Evolutionary conservation across 2,329 filamentous ascomycete species (phyloP), one percentile per base, ranked within the genome.

Genomic region (Aspergillus novoparasiticus): DNA sequence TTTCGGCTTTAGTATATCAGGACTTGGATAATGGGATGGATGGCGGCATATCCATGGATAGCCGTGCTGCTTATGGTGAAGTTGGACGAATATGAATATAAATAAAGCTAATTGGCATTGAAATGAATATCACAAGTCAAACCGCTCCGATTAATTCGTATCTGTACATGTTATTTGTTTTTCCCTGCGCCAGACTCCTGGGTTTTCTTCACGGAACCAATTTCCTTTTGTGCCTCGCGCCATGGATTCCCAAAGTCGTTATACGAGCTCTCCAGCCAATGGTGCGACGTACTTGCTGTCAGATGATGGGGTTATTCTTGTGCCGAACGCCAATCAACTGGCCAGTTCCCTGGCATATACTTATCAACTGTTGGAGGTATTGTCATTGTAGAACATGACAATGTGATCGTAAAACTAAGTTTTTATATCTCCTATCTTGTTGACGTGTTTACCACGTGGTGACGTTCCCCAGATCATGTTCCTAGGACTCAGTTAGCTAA

Each of bases 391-490:
- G 21, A 55, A 16, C 14, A 39, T 6, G 11, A 16, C 4, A 14
- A 26, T 30, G 51, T 56, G 64, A 39, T 54, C 11, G 53, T 54
- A 54, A 39, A 34, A 16, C 32, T 21, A 11, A 9, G 30, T 14
- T 36, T 28, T 55, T 21, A 36, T 55, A 55, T 39, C 1, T 26
- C 34, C 39, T n/a, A 55, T 55, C 21, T 34, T 36, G 36, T 57
- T 21, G 39, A 59, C 28, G 39, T 45, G 36, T 54, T 60, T 65
- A 71, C 71, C 66, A 76, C 67, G 72, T 74, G 30, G 71, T 73
- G 61, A 73, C 69, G 61, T 78, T 78, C 28, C 76, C 76, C 39
- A 78, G 66, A 63, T 78, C 76, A 61, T 78, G 76, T 67, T 78
- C 76, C 75, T 78, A 48, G 59, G 39, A 32, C 60, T 51, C 28